Evolutionary conservation across 805 yeast genomes (phyloP).

Genomic region (Ogataea zsoltii): DNA sequence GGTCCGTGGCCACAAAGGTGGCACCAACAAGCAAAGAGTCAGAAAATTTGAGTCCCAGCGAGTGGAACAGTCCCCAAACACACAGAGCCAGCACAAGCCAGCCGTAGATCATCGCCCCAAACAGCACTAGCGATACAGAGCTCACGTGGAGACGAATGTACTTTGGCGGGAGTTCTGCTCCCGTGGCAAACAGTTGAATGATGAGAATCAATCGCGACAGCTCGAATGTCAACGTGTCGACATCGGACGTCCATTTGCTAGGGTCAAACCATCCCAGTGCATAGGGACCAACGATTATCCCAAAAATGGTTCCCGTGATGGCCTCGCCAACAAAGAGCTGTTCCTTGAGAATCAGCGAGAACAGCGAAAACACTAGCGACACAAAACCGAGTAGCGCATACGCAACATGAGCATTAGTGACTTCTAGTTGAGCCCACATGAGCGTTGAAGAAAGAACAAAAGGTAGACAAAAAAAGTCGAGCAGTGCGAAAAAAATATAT

Average conservation of each 20-base stretch:
- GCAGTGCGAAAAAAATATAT: background rate
- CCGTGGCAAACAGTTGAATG: constrained; percentile 90
- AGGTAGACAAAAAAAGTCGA: background rate
- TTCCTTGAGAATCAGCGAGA: constrained; percentile 82
- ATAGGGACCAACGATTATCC: constrained; percentile 87
- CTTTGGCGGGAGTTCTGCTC: constrained; percentile 88
- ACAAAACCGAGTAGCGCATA: constrained; percentile 87
- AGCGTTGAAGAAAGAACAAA: background rate
- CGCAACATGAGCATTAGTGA: constrained; percentile 68
- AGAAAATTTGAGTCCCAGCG: constrained; percentile 62
- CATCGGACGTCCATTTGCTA: constrained; percentile 57
- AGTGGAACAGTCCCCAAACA: constrained; percentile 69
- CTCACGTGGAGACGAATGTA: constrained; percentile 85
- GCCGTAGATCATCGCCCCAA: constrained; percentile 89
- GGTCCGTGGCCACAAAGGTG: constrained; percentile 94
- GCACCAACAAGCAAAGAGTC: constrained; percentile 77
- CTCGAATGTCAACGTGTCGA: constrained; percentile 80
- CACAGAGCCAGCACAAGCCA: constrained; percentile 84
- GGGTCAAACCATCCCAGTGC: constrained; percentile 85
- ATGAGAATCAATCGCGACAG: constrained; percentile 79
- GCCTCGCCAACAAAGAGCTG: constrained; percentile 88
- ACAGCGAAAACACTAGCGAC: constrained; percentile 74
- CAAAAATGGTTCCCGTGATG: constrained; percentile 81
- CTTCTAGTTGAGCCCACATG: constrained; percentile 25
- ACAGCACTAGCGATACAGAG: constrained; percentile 68